Evolutionary conservation across 495 filamentous ascomycete species (phyloP), one percentile per base, ranked within the genome.

Genomic region (Trichoderma reesei): DNA sequence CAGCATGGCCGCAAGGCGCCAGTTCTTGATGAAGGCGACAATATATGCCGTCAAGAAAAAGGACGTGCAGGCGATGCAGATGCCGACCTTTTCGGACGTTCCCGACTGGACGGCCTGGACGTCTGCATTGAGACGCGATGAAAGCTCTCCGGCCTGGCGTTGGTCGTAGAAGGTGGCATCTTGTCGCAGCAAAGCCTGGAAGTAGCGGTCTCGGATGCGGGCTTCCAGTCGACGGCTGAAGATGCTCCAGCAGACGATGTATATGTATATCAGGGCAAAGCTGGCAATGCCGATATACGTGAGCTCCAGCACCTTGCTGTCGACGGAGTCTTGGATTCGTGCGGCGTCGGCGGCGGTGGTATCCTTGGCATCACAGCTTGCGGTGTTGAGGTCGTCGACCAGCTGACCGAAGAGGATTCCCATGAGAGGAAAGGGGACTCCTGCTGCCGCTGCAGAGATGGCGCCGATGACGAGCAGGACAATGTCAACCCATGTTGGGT

Each of bases 361-460:
- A 14, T 5, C 13, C 6, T 72, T 66, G 36, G 64, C 66, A 36
- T 72, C 67, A 67, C 86, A 88, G 16, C 82, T 79, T n/a, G 78
- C 79, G 4, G 75, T 74, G 70, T 89, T 88, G 66, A 90, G 78
- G 67, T 84, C 78, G 73, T 90, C 82, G 64, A 90, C 77, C 6
- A 90, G 77, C 72, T 87, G 73, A 63, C 86, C 86, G 66, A 89
- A 90, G 39, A 89, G 70, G 64, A 90, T 84, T 31, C 83, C 85
- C 42, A 89, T 83, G 33, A 89, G 73, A 14, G 86, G 86, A 61
- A 89, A 88, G 13, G 86, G 87, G 1, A 87, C 82, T 62, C 86
- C 86, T 11, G 87, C 82, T 11, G 78, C 86, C 34, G 86, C 80
- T 38, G 86, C 79, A 48, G 76, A 72, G 10, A 84, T 38, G 59